Percentiles rank a stretch among this genome's conserved stretches.
phyloP scores from a whole-genome alignment of 2,329 filamentous ascomycete species.

The Trichoderma afroharzianum region DNA sequence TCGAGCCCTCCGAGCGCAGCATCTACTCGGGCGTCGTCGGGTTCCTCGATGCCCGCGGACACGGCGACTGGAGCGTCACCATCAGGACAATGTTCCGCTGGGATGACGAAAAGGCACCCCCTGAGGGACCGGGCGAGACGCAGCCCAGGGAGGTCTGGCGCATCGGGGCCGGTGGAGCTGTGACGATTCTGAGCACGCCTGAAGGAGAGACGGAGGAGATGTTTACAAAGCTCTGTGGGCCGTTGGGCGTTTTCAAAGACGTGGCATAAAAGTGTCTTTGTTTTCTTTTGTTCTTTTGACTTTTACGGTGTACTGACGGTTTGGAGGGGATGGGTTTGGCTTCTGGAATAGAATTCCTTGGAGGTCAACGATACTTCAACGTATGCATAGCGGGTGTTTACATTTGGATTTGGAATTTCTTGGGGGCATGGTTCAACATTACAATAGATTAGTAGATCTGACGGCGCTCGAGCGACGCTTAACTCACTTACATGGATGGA shows the following conservation, averaged over 20 bases:
- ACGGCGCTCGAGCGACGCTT: conserved; percentile 4
- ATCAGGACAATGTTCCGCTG: conserved; percentile 78
- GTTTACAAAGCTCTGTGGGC: conserved; percentile 67
- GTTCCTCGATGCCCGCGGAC: conserved; percentile 81
- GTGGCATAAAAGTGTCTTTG: conserved; percentile 24
- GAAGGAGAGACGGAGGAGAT: conserved; percentile 88
- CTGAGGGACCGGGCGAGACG: conserved; percentile 24
- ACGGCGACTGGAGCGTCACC: conserved; percentile 86
- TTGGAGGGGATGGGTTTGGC: neutral
- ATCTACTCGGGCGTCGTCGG: conserved; percentile 87
- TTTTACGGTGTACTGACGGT: neutral
- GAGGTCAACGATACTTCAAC: conserved; percentile 30
- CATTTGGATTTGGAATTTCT: conserved; percentile 17
- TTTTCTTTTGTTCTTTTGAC: neutral
- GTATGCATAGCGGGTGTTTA: conserved; percentile 31
- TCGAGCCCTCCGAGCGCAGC: conserved; percentile 66
- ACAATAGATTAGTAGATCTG: conserved; percentile 1
- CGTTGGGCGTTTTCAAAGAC: conserved; percentile 48
- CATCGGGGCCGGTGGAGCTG: conserved; percentile 84
- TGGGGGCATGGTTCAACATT: conserved; percentile 12
- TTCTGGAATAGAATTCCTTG: neutral
- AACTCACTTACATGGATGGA: neutral
- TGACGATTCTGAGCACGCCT: conserved; percentile 78
- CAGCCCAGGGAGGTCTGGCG: conserved; percentile 62
- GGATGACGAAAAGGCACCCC: conserved; percentile 52